Evolutionary conservation across 1,139 yeast genomes (phyloP), one percentile per base, ranked within the genome.

Genomic region (Saccharomyces hybrid): DNA sequence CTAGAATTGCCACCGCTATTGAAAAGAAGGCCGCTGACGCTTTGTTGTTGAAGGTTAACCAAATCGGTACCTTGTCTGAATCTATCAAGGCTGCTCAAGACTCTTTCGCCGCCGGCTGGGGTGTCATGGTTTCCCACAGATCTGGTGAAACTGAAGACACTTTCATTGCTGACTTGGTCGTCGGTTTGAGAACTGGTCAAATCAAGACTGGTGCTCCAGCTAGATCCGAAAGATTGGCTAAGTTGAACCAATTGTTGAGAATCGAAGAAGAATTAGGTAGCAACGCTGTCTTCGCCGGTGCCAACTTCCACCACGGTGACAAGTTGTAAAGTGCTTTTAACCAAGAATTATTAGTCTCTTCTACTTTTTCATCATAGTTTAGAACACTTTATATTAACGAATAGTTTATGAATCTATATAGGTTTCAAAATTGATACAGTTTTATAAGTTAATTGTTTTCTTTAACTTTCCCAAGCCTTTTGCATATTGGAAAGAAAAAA

Each of bases 181-280:
- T 91, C 70, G 98, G 97, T 80, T 82, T 91, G 75, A 88, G 97
- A 83, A 73, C 96, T 67, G 97, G 97, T 75, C 97, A 91, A 83
- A 86, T 91, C 78, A 91, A 91, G 90, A 87, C 97, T 68, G 98
- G 98, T 85, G 97, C 98, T 73, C 97, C 97, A 74, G 96, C 97
- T 68, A 89, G 98, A 83, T 88, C 97, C 65, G 98, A 91, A 82
- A 90, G 98, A 84, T 85, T 91, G 77, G 97, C 97, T 75, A 91
- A 91, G 82, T 86, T 86, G 77, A 87, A 87, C 85, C 95, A 90
- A 82, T 86, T 91, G 77, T 83, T 91, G 76, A 88, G 97, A 81
- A 91, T 91, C 71, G 97, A 91, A 83, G 96, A 91, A 80, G 89
- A 86, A 79, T 86, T 91, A 73, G 97, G 97, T 73, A 89, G 82